A percentile compares a stretch with the other conserved stretches of the same genome.
These are phyloP conservation scores for Chloranthus sessilifolius DNA, from an alignment of 164 flowering plant genomes.

Conservation along the genomic window DNA sequence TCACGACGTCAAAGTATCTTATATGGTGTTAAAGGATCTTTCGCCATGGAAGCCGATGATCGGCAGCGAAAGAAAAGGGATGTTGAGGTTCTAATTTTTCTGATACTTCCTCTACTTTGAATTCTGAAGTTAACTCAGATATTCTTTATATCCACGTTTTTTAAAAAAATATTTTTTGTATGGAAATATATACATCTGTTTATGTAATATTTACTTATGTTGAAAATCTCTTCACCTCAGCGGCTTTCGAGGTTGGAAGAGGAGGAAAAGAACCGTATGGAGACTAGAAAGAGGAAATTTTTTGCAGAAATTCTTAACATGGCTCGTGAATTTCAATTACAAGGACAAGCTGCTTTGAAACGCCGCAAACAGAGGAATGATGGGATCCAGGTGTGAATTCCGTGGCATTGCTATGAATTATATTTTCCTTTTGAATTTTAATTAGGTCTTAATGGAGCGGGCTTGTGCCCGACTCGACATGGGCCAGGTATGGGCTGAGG, in stretches of 20 bases:
- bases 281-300: constrained; percentile 80
- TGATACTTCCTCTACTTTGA: neutral
- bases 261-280: constrained; percentile 75
- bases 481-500: too few relatives aligned
- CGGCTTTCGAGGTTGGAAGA: constrained; percentile 80
- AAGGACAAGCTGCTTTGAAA: constrained; percentile 74
- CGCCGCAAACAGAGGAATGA: constrained; percentile 93
- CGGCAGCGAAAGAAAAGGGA: constrained; percentile 82
- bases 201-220: constrained; percentile 4
- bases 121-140: too few relatives aligned
- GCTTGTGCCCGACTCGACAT: too few relatives aligned
- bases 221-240: constrained; percentile 35
- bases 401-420: too few relatives aligned
- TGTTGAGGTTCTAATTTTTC: constrained; percentile 51
- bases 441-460: neutral
- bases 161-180: neutral
- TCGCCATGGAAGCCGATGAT: constrained; percentile 78
- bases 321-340: constrained; percentile 83
- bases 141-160: neutral
- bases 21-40: constrained; percentile 80
- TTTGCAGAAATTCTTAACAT: constrained; percentile 85
- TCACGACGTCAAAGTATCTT: constrained; percentile 46
- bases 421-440: constrained; percentile 4
- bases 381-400: constrained; percentile 78
- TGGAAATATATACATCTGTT: neutral